Conservation (phyloP, 176 grass and related monocot genomes). For the Aegilops bicornis region DNA sequence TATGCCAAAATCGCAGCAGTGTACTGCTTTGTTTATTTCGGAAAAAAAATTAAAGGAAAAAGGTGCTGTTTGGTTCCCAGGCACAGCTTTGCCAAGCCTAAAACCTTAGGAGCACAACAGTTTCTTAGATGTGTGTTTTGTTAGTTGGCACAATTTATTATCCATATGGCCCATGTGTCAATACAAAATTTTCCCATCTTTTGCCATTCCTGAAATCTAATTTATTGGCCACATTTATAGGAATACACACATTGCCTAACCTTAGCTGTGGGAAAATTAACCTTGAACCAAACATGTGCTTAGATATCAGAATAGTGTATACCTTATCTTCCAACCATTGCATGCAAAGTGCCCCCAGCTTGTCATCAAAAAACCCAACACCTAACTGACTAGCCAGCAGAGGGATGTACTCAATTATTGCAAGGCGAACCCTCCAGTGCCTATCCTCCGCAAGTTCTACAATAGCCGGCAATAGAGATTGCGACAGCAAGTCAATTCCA, state of each 20-base stretch:
- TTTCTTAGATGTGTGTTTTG: neutral
- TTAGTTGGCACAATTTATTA: neutral
- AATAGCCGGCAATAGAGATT: constrained; percentile 93
- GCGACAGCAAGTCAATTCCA: constrained; percentile 91
- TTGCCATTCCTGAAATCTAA: neutral
- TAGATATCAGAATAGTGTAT: neutral
- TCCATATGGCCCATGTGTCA: neutral
- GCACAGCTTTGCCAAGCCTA: neutral
- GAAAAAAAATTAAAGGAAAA: neutral
- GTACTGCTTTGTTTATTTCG: neutral
- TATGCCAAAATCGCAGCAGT: neutral
- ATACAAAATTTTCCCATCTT: neutral
- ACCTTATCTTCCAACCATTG: constrained; percentile 99
- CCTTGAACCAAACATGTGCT: neutral
- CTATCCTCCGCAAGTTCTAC: constrained; percentile 94
- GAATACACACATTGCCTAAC: neutral
- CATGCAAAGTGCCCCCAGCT: constrained; percentile 95
- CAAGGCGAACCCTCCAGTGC: constrained; percentile 94
- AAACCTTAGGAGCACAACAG: neutral
- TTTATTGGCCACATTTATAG: neutral
- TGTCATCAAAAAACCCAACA: constrained; percentile 91
- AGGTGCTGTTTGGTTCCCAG: neutral
- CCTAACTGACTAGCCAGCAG: constrained; percentile 91
- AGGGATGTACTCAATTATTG: constrained; percentile 97
- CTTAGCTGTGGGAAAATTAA: neutral